Evolutionary conservation across 1,284 basidiomycete species (phyloP).

Genomic region (Cryptococcus neoformans): DNA sequence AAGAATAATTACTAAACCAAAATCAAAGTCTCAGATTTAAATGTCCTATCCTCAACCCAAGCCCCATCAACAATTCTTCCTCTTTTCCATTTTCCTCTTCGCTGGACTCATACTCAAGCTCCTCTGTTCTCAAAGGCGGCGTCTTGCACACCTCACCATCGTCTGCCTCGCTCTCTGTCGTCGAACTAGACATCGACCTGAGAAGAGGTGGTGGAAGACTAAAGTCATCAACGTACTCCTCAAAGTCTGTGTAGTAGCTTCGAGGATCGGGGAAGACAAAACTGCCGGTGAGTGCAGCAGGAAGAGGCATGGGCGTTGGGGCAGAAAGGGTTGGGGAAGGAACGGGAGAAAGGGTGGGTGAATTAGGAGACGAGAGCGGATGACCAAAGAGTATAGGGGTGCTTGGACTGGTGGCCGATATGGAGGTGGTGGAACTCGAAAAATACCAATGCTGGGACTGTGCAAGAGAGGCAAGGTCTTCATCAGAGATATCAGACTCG

Average conservation of each 20-base stretch:
- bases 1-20: neutral
- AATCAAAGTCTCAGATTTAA: neutral
- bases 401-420: neutral
- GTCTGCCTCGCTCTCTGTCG: conserved; percentile 2
- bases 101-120: conserved; percentile 28
- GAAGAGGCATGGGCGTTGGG: conserved; percentile 3
- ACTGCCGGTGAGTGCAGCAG: neutral
- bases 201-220: conserved; percentile 22
- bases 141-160: conserved; percentile 28
- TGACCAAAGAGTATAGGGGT: neutral
- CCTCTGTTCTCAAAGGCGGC: conserved; percentile 18
- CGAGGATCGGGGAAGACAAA: conserved; percentile 1
- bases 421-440: neutral
- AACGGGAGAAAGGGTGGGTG: neutral
- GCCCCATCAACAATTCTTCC: conserved; percentile 19
- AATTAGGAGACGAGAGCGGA: neutral
- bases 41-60: neutral
- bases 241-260: conserved; percentile 8
- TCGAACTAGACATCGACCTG: conserved; percentile 20
- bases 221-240: conserved; percentile 18
- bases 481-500: conserved; percentile 10
- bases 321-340: conserved; percentile 1
- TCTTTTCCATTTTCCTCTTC: conserved; percentile 26
- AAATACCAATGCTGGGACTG: neutral
- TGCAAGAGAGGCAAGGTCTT: conserved; percentile 1